Base-by-base conservation (phyloP, 2,329 filamentous ascomycete species). In the Aspergillus fumigatiaffinis region DNA sequence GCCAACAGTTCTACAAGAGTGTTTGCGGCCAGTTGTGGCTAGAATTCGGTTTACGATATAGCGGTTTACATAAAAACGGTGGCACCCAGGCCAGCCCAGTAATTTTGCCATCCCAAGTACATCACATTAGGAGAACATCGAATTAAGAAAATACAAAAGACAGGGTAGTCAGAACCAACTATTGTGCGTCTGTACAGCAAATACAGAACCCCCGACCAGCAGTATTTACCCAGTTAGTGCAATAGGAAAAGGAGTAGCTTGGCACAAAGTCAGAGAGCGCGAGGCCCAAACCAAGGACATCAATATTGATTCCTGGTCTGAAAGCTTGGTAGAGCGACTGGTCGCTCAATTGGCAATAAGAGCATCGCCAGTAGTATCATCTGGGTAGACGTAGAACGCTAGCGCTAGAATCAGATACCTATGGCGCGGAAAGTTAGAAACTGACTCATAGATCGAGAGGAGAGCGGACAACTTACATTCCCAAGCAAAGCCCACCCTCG, bases 401-500 rank as follows among this genome's bases (percentile, higher is more conserved):
- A 80, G 67, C 3, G 77, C 77, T 50, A 80, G 74, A 54, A 80
- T 79, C 50, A 74, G 49, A 56, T 78, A 77, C 72, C 71, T 74
- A 44, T 44, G 55, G 21, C 46, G 3, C 7, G n/a, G 46, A 57
- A 23, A 59, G 55, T 58, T 21, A 60, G 52, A 47, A 46, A 23
- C 8, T 53, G 53, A 9, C 47, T 14, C 21, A 4, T 9, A 17
- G n/a, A 57, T 14, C 51, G 35, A 44, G n/a, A 14, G 32, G n/a
- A 38, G 23, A 44, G 14, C n/a, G 46, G n/a, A 29, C 38, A 47
- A 79, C 75, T 59, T 76, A 82, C 80, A 82, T 78, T 68, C 80
- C 80, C 60, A 83, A 63, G 55, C 86, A 82, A 84, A 93, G 89
- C 50, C 88, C 88, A 48, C 90, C 90, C 72, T 93, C 90, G 23